phyloP scores from a whole-genome alignment of 1,284 basidiomycete species.

The Cerrena zonata region DNA sequence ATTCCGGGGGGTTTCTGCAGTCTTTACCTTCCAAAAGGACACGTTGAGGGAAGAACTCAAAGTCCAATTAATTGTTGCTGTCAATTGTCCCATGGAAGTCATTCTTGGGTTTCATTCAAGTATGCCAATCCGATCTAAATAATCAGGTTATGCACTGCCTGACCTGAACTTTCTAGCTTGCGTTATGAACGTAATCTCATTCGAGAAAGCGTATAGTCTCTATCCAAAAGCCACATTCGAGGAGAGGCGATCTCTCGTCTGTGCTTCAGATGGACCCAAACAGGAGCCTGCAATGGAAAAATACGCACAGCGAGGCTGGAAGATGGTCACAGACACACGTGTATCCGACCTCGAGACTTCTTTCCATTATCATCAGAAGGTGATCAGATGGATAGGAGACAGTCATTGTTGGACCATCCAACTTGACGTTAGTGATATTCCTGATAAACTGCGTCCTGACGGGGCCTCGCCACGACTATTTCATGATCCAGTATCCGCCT shows the following conservation, averaged over 20 bases:
- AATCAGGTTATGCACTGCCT: not conserved
- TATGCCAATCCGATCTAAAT: too few relatives aligned
- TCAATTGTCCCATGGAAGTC: conserved; percentile 26
- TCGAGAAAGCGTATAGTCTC: conserved; percentile 27
- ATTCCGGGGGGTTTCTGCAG: not conserved
- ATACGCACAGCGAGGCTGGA: conserved; percentile 1
- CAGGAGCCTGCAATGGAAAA: conserved; percentile 3
- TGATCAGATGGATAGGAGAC: not conserved
- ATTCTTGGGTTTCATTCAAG: conserved; percentile 42
- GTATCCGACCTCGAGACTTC: not conserved
- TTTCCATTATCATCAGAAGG: not conserved
- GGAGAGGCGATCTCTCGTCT: not conserved
- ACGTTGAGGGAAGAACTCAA: conserved; percentile 13
- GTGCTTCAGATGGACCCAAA: not conserved
- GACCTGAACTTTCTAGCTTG: conserved; percentile 25
- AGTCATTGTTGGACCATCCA: not conserved
- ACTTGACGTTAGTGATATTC: not conserved
- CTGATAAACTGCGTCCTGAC: not conserved
- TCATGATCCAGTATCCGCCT: not conserved
- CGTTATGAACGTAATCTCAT: conserved; percentile 40
- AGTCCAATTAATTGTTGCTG: conserved; percentile 33
- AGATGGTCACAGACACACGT: not conserved
- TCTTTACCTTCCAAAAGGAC: conserved; percentile 6
- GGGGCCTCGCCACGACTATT: not conserved
- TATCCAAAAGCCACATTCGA: conserved; percentile 31